Conservation (phyloP, 1,284 basidiomycete genomes). For the Pholiota adiposa region DNA sequence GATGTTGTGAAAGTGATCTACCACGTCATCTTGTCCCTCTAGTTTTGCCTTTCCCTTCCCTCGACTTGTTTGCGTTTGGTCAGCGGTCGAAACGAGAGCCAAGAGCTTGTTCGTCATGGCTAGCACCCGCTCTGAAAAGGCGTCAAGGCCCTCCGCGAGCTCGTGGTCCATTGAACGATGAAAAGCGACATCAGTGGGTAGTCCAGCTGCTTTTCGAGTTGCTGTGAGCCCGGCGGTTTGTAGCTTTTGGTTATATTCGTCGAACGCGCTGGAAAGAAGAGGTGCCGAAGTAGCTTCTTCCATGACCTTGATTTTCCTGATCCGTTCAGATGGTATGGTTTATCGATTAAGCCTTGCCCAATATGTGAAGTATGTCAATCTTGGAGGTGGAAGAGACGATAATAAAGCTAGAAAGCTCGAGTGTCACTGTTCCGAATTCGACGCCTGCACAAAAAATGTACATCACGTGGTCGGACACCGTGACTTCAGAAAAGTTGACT, state of each 20-base stretch:
- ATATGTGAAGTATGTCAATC: too few species aligned
- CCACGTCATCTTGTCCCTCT: conserved; percentile 76
- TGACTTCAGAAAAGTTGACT: too few species aligned
- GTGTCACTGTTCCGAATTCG: too few species aligned
- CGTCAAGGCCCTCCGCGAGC: conserved; percentile 71
- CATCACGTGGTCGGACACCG: too few species aligned
- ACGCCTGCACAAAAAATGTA: too few species aligned
- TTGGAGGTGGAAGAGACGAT: too few species aligned
- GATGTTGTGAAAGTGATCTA: conserved; percentile 79
- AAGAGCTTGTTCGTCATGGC: conserved; percentile 69
- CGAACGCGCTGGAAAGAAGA: conserved; percentile 27
- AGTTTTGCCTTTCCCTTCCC: conserved; percentile 58
- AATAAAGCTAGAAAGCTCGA: too few species aligned
- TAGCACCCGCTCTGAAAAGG: conserved; percentile 63
- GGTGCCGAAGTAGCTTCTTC: background rate
- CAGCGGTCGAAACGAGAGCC: conserved; percentile 49
- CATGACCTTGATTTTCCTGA: background rate
- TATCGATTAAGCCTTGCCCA: too few species aligned
- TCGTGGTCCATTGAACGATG: conserved; percentile 82
- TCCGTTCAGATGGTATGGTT: too few species aligned
- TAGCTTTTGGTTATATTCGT: conserved; percentile 49
- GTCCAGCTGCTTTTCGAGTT: conserved; percentile 58
- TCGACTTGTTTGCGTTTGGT: conserved; percentile 25
- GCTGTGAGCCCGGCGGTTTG: conserved; percentile 64
- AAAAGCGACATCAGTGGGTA: conserved; percentile 78